phyloP scores from a whole-genome alignment of 2,329 filamentous ascomycete species.

The Neonectria magnoliae region DNA sequence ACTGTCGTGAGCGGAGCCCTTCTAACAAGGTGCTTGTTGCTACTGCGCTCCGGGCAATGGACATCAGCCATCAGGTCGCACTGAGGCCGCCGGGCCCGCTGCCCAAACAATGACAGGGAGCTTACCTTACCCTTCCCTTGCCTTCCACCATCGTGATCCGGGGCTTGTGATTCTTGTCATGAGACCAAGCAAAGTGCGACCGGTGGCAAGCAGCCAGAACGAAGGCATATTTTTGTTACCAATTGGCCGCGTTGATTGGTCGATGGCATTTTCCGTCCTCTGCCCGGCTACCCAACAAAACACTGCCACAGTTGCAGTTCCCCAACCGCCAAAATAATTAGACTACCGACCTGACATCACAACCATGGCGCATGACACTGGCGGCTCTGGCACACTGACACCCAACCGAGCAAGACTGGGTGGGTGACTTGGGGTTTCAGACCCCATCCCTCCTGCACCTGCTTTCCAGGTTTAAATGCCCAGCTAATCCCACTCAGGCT shows the following conservation, averaged over 20 bases:
- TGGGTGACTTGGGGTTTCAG: slow-evolving; percentile 33
- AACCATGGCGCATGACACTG: slow-evolving; percentile 18
- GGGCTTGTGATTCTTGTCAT: slow-evolving; percentile 12
- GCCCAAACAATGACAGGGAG: slow-evolving; percentile 12
- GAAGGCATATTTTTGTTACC: slow-evolving; percentile 9
- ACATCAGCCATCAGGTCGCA: slow-evolving; percentile 2
- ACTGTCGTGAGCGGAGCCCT: slow-evolving; percentile 11
- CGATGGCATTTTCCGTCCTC: neutral
- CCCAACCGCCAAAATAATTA: neutral
- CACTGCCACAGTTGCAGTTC: neutral
- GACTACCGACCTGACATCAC: slow-evolving; percentile 14
- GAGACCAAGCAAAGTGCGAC: slow-evolving; percentile 1
- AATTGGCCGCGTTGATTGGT: slow-evolving; percentile 42
- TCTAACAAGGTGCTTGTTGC: slow-evolving; percentile 2
- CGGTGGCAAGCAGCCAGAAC: slow-evolving; percentile 6
- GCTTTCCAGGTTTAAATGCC: neutral
- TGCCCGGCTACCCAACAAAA: too few species aligned
- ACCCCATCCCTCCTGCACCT: slow-evolving; percentile 3
- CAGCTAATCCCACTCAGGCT: slow-evolving; percentile 1
- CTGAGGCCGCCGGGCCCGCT: slow-evolving; percentile 1
- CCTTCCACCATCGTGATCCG: slow-evolving; percentile 9
- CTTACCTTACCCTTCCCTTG: neutral
- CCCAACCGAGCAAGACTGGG: neutral
- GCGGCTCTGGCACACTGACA: neutral
- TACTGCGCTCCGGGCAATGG: neutral